phyloP scores from a whole-genome alignment of 2,329 filamentous ascomycete species.

The Fusarium abutilonis region DNA sequence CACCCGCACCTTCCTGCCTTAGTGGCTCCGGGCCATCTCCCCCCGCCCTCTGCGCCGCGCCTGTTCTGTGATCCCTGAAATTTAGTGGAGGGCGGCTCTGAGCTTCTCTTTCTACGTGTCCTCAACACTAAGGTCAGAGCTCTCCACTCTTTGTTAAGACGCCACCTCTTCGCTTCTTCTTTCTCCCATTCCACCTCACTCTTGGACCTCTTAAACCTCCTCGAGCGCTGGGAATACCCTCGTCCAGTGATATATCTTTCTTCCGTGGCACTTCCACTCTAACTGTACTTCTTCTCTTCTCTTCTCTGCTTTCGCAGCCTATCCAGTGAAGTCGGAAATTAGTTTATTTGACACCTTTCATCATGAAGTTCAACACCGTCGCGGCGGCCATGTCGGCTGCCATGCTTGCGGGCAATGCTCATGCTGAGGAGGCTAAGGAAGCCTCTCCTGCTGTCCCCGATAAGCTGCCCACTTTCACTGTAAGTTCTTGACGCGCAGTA shows the following conservation, averaged over 20 bases:
- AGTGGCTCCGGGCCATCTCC: conserved; percentile 29
- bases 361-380: conserved; percentile 86
- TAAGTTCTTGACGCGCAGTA: conserved; percentile 60
- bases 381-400: conserved; percentile 80
- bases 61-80: conserved; percentile 43
- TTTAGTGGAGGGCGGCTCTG: conserved; percentile 37
- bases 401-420: conserved; percentile 74
- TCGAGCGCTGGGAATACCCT: conserved; percentile 45
- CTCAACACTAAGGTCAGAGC: conserved; percentile 45
- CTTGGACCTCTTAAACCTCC: conserved; percentile 41
- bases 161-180: conserved; percentile 38
- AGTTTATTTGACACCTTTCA: conserved; percentile 60
- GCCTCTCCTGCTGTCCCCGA: conserved; percentile 62
- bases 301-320: conserved; percentile 31
- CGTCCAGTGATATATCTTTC: conserved; percentile 8
- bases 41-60: conserved; percentile 30
- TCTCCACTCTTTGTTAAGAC: conserved; percentile 46
- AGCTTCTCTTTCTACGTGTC: conserved; percentile 48
- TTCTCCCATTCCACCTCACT: conserved; percentile 43
- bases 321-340: conserved; percentile 37
- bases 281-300: conserved; percentile 7
- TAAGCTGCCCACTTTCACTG: conserved; percentile 85
- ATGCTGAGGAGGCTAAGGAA: conserved; percentile 68
- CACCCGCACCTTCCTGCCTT: conserved; percentile 32
- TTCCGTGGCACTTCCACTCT: conserved; percentile 2